Evolutionary conservation across 1,284 basidiomycete species (phyloP), one percentile per base, ranked within the genome.

Genomic region (Ceratobasidium papillatum): DNA sequence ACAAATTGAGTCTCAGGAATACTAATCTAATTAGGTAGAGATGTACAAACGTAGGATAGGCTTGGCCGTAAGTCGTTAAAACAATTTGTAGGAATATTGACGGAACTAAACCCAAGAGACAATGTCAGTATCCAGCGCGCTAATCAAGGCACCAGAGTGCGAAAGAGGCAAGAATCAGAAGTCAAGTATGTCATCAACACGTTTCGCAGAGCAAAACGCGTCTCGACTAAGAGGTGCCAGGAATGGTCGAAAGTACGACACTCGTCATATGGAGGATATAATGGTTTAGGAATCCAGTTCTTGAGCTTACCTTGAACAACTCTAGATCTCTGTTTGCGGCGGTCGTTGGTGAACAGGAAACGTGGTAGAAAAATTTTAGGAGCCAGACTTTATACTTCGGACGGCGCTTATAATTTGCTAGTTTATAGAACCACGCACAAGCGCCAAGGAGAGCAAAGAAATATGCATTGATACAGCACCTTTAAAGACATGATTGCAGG

Each of bases 161-260:
- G 27, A 64, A 64, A 47, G 56, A 38, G 62, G 41, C 30, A 47
- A 49, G 62, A 64, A 73, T 73, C 69, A 73, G 69, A 73, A 73
- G 69, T 73, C 69, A 63, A 73, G 34, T 73, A 73, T 73, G 69
- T 73, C 69, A 73, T 73, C 69, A 63, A 73, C 69, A 73, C 69
- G 69, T 73, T 62, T 62, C 38, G 58, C 69, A 54, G 69, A 22
- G 69, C 69, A 73, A 62, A 52, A 73, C 69, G 69, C 58, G 36
- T 73, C 54, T 73, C 69, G 69, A 73, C 69, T 73, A 73, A 73
- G 69, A 73, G 69, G 69, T 73, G 69, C 69, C 69, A 73, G 69
- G 43, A 59, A 47, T 30, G 58, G 69, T 45, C 59, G 58, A 49
- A 52, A 73, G 22, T 47, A 72, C 69, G 69, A 63, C 69, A 73